A percentile compares a stretch with the other conserved stretches of the same genome.
phyloP scores from a whole-genome alignment of 75 land plant genomes.

The Pseudotsuga menziesii region DNA sequence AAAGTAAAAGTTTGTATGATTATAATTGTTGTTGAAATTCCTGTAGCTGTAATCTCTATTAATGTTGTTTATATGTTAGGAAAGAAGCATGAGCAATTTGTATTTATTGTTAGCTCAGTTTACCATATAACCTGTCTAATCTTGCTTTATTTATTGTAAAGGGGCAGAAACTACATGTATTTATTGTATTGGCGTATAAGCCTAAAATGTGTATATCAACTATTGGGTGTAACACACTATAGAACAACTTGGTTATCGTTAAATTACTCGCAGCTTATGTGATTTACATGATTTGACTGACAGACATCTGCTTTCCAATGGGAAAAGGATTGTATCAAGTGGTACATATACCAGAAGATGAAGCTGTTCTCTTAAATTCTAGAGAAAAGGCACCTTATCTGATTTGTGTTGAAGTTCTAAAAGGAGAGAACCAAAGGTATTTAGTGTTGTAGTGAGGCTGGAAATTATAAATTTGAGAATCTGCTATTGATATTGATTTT shows the following conservation, averaged over 20 bases:
- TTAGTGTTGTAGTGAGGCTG: not conserved
- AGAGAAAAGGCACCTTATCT: slow-evolving; percentile 99
- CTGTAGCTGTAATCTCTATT: not conserved
- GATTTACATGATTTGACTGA: slow-evolving; percentile 6
- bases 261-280: not conserved
- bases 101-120: too few relatives aligned
- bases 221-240: not conserved
- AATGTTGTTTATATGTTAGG: not conserved
- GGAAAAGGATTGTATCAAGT: slow-evolving; percentile 96
- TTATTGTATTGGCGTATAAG: not conserved
- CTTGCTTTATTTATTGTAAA: too few relatives aligned
- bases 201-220: not conserved
- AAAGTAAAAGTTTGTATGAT: not conserved
- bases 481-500: not conserved
- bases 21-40: not conserved
- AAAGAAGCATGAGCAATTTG: too few relatives aligned
- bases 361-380: slow-evolving; percentile 91
- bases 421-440: slow-evolving; percentile 79
- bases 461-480: not conserved
- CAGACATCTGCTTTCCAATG: slow-evolving; percentile 98
- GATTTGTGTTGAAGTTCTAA: slow-evolving; percentile 93
- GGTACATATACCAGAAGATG: slow-evolving; percentile 93
- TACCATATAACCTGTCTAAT: too few relatives aligned
- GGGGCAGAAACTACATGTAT: not conserved
- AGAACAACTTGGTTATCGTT: not conserved